Evolutionary conservation across 225 moss, liverwort and hornwort genomes (phyloP).

Genomic region (Sphagnum contortum): DNA sequence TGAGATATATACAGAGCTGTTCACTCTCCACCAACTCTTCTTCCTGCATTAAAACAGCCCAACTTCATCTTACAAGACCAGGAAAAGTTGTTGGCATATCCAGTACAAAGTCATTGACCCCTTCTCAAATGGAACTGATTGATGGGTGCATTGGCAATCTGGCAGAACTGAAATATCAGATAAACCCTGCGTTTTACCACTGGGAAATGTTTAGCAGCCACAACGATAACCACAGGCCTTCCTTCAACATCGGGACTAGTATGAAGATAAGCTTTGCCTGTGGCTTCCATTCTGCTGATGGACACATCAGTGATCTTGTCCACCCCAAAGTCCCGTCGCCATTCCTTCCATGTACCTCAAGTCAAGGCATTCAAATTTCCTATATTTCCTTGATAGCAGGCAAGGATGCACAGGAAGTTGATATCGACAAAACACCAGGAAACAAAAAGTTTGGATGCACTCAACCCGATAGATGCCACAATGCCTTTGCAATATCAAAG

Average conservation of each 20-base stretch:
- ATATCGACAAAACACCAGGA: neutral
- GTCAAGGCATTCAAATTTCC: too few relatives aligned
- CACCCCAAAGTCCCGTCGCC: slow-evolving; percentile 70
- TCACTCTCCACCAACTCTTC: slow-evolving; percentile 42
- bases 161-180: too few relatives aligned
- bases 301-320: slow-evolving; percentile 50
- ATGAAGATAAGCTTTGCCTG: slow-evolving; percentile 69
- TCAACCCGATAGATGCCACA: neutral
- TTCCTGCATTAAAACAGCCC: slow-evolving; percentile 19
- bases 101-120: too few relatives aligned
- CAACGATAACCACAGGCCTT: slow-evolving; percentile 58
- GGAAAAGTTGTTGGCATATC: too few relatives aligned
- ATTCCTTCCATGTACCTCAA: slow-evolving; percentile 16
- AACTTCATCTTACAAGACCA: too few relatives aligned
- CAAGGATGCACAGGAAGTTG: neutral
- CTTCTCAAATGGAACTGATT: too few relatives aligned
- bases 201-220: slow-evolving; percentile 63
- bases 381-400: too few relatives aligned
- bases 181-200: slow-evolving; percentile 11
- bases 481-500: neutral
- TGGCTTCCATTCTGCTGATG: slow-evolving; percentile 30
- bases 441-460: neutral
- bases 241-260: slow-evolving; percentile 34
- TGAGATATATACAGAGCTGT: slow-evolving; percentile 61
- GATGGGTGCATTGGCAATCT: too few relatives aligned